phyloP scores from a whole-genome alignment of 192 early-diverging fungal genomes.

The Coemansia sp. region DNA sequence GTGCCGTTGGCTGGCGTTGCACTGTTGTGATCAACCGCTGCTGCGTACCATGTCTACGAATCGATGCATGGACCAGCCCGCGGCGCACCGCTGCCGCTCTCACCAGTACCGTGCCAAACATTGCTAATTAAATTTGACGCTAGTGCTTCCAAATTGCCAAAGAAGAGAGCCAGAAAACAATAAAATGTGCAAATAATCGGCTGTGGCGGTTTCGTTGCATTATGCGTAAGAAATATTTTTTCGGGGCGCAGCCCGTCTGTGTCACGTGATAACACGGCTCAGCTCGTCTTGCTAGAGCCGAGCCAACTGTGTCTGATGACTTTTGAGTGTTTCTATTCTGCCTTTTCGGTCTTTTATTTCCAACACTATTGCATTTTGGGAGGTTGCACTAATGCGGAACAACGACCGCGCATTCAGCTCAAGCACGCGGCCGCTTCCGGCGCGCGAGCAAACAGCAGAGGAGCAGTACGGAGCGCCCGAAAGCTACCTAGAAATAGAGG shows the following conservation, averaged over 20 bases:
- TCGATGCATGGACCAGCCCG: background rate
- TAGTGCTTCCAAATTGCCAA: background rate
- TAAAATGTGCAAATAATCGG: background rate
- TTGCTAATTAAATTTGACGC: background rate
- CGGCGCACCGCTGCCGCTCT: background rate
- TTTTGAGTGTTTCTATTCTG: background rate
- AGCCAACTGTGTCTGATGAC: no score
- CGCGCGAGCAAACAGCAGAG: constrained; percentile 40
- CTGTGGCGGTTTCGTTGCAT: background rate
- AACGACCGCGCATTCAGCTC: constrained; percentile 25
- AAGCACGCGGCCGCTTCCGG: constrained; percentile 21
- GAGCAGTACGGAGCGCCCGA: constrained; percentile 85
- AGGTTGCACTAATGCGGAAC: background rate
- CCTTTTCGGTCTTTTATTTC: background rate
- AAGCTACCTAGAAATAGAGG: constrained; percentile 96
- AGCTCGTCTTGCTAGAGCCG: background rate
- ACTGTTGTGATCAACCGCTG: background rate
- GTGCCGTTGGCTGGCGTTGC: background rate
- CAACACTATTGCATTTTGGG: background rate
- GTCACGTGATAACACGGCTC: background rate
- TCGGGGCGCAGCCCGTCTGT: background rate
- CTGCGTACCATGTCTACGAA: background rate
- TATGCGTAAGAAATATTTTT: background rate
- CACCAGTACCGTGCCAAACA: constrained; percentile 25
- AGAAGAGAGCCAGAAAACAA: background rate